These are phyloP conservation scores for Colletotrichum salicis DNA, from an alignment of 2,329 filamentous ascomycete species.

Conservation along the genomic window DNA sequence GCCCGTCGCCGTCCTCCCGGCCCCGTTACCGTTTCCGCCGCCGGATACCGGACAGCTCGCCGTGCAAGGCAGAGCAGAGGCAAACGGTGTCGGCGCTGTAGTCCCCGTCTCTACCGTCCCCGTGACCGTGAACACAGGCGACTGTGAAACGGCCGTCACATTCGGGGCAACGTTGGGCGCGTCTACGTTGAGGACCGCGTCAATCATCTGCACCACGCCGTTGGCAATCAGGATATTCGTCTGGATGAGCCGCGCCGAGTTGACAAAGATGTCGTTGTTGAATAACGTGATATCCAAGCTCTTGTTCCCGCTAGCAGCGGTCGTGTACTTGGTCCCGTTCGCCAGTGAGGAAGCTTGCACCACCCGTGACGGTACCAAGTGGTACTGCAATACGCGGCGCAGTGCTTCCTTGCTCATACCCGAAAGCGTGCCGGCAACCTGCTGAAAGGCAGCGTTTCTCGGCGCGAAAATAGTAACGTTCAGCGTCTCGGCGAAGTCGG, in stretches of 20 bases:
- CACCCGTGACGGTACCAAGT: constrained; percentile 28
- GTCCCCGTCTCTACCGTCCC: constrained; percentile 36
- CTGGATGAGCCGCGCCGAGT: constrained; percentile 61
- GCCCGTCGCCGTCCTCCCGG: constrained; percentile 14
- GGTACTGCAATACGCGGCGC: constrained; percentile 33
- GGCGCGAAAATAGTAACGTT: constrained; percentile 35
- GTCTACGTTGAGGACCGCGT: constrained; percentile 58
- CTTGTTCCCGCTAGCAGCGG: constrained; percentile 6
- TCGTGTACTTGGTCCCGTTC: constrained; percentile 14
- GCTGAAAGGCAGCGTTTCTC: constrained; percentile 32
- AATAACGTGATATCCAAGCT: constrained; percentile 26
- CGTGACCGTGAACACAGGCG: constrained; percentile 42
- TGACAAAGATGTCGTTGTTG: constrained; percentile 59
- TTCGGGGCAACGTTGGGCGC: constrained; percentile 42
- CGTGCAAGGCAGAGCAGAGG: constrained; percentile 55
- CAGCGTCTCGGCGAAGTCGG: constrained; percentile 30
- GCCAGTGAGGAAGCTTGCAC: constrained; percentile 16
- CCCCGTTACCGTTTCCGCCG: background rate
- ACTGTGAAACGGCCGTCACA: constrained; percentile 46
- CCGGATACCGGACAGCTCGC: constrained; percentile 48
- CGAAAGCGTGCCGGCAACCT: constrained; percentile 18
- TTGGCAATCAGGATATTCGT: constrained; percentile 67
- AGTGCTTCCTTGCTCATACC: constrained; percentile 19
- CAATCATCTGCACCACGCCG: constrained; percentile 68
- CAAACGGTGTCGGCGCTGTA: constrained; percentile 52